A percentile compares a stretch with the other conserved stretches of the same genome.
Evolutionary conservation across 169 alveolate species (phyloP).

Genomic region (Eimeria zaria): DNA sequence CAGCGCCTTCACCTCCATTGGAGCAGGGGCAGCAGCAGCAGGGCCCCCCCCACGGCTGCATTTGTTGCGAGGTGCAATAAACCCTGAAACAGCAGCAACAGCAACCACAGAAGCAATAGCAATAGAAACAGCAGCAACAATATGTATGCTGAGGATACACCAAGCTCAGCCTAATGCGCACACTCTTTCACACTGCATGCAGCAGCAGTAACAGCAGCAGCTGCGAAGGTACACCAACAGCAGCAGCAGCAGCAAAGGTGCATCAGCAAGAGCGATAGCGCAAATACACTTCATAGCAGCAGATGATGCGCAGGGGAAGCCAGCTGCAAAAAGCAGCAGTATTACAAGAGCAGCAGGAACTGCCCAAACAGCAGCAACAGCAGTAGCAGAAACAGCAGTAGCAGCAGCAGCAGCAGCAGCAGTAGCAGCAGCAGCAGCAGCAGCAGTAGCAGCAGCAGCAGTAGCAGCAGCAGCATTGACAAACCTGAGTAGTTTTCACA

Average conservation of each 20-base stretch:
- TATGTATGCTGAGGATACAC: background rate
- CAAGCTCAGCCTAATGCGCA: background rate
- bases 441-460: constrained; percentile 27
- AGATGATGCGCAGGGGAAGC: background rate
- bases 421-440: background rate
- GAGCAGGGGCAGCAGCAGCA: background rate
- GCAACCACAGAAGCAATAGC: background rate
- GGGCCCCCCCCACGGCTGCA: constrained; percentile 43
- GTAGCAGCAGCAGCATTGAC: background rate
- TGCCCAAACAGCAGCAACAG: background rate
- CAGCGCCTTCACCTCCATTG: constrained; percentile 39
- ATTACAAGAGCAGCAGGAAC: background rate
- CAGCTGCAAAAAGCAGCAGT: background rate
- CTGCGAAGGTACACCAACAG: background rate
- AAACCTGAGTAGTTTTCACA: constrained; percentile 82
- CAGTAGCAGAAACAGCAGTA: background rate
- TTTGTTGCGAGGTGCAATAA: constrained; percentile 47
- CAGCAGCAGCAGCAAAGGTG: background rate
- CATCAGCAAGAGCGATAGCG: background rate
- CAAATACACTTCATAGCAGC: background rate
- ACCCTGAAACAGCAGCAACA: constrained; percentile 21
- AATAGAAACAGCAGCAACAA: background rate
- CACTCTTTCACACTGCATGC: background rate
- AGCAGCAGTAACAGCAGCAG: background rate
- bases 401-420: background rate